Conservation (phyloP, 257 asterid species). For the Jacaranda copaia region DNA sequence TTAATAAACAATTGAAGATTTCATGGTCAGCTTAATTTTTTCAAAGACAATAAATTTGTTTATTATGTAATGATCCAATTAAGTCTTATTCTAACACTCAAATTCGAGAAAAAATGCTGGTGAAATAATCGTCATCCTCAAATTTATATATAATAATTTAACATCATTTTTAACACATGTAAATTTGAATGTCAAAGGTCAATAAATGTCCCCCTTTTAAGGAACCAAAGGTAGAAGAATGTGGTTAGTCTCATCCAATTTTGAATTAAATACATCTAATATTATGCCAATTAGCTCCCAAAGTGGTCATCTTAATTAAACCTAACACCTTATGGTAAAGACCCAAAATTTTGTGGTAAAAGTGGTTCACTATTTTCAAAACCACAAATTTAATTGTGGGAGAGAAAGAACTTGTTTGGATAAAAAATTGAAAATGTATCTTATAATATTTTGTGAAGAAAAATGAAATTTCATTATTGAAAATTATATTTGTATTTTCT, state of each 20-base stretch:
- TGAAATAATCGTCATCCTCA: background rate
- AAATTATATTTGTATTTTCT: too few species aligned
- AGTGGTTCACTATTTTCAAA: background rate
- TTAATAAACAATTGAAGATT: too few species aligned
- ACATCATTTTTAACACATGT: constrained; percentile 25
- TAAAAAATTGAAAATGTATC: too few species aligned
- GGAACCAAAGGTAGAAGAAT: background rate
- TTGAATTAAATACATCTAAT: background rate
- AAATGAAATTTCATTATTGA: too few species aligned
- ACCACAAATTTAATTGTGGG: background rate
- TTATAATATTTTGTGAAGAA: too few species aligned
- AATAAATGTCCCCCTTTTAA: background rate
- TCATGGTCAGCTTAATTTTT: too few species aligned
- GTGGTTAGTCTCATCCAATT: background rate
- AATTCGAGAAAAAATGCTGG: background rate
- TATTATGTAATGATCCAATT: background rate
- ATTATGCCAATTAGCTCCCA: background rate
- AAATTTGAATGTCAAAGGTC: background rate
- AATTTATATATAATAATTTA: background rate
- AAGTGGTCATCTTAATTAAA: background rate
- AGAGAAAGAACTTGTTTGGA: too few species aligned
- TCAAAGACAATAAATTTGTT: too few species aligned
- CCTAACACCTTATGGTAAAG: background rate
- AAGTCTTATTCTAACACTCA: background rate
- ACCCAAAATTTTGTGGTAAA: background rate